Evolutionary conservation across 306 rosid genomes (phyloP).

Genomic region (Vigna unguiculata): DNA sequence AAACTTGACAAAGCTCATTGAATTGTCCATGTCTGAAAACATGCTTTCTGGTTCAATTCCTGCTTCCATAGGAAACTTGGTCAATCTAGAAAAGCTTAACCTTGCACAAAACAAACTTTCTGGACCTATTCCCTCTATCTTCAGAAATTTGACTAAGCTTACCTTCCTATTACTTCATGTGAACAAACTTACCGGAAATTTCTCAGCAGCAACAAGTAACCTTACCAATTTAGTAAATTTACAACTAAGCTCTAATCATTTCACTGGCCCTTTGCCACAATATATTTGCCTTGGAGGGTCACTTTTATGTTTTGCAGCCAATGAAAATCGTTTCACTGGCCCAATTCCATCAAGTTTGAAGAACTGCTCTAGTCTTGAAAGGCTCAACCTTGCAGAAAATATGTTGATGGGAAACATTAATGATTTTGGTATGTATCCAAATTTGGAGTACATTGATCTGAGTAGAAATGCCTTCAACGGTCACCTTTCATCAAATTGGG

Average conservation of each 20-base stretch:
- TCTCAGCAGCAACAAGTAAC: conserved; percentile 12
- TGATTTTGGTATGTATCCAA: conserved; percentile 52
- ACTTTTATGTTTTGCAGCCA: conserved; percentile 26
- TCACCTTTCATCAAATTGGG: conserved; percentile 39
- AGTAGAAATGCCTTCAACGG: conserved; percentile 44
- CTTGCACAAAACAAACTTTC: conserved; percentile 23
- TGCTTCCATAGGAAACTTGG: conserved; percentile 44
- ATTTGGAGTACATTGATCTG: conserved; percentile 30
- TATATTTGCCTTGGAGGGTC: conserved; percentile 41
- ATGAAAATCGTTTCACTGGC: conserved; percentile 33
- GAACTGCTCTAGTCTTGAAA: conserved; percentile 40
- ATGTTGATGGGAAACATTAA: conserved; percentile 47
- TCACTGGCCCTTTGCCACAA: conserved; percentile 46
- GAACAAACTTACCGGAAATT: conserved; percentile 37
- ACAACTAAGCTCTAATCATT: conserved; percentile 24
- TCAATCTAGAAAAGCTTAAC: conserved; percentile 14
- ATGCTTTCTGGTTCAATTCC: conserved; percentile 46
- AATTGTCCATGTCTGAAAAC: neutral
- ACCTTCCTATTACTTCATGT: neutral
- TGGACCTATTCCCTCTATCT: conserved; percentile 41
- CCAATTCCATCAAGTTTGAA: conserved; percentile 43
- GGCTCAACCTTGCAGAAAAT: conserved; percentile 49
- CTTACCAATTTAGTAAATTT: conserved; percentile 31
- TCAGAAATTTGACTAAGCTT: conserved; percentile 46
- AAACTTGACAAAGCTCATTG: conserved; percentile 45